A percentile compares a stretch with the other conserved stretches of the same genome.
Evolutionary conservation across 129 eudicot genomes (phyloP).

Genomic region (Dittrichia graveolens): DNA sequence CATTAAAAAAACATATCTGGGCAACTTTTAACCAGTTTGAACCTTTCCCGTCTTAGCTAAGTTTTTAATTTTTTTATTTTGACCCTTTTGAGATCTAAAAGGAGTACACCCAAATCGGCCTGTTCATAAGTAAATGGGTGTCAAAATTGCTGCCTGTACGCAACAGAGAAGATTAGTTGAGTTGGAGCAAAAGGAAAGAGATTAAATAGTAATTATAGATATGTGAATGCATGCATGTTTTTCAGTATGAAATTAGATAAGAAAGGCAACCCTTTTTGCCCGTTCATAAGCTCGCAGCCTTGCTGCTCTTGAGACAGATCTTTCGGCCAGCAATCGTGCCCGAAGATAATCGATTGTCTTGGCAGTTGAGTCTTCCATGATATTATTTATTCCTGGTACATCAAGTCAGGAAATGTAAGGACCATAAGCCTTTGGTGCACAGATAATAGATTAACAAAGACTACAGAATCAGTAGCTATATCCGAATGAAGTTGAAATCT

Average conservation of each 20-base stretch:
- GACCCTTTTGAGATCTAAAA: not conserved
- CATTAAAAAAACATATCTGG: not conserved
- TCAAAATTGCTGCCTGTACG: not conserved
- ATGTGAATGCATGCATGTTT: constrained; percentile 6
- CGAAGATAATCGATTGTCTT: constrained; percentile 89
- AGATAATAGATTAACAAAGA: not conserved
- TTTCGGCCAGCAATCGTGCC: constrained; percentile 80
- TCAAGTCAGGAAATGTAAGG: constrained; percentile 16
- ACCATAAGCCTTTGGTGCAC: constrained; percentile 15
- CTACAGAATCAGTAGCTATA: too few species aligned
- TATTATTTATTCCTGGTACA: constrained; percentile 46
- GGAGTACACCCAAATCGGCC: not conserved
- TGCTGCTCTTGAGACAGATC: constrained; percentile 84
- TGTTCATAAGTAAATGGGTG: constrained; percentile 2
- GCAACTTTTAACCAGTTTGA: constrained; percentile 7
- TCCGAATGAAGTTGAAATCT: not conserved
- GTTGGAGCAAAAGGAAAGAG: constrained; percentile 5
- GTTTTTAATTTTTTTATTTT: not conserved
- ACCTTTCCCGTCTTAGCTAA: not conserved
- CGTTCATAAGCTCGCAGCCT: constrained; percentile 82
- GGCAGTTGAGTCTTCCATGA: constrained; percentile 64
- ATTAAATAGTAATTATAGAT: not conserved
- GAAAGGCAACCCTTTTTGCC: constrained; percentile 75
- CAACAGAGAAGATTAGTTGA: constrained; percentile 16
- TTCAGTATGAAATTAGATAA: constrained; percentile 15